These are phyloP conservation scores for Amylocystis lapponica DNA, from an alignment of 768 basidiomycete species.

Conservation along the genomic window DNA sequence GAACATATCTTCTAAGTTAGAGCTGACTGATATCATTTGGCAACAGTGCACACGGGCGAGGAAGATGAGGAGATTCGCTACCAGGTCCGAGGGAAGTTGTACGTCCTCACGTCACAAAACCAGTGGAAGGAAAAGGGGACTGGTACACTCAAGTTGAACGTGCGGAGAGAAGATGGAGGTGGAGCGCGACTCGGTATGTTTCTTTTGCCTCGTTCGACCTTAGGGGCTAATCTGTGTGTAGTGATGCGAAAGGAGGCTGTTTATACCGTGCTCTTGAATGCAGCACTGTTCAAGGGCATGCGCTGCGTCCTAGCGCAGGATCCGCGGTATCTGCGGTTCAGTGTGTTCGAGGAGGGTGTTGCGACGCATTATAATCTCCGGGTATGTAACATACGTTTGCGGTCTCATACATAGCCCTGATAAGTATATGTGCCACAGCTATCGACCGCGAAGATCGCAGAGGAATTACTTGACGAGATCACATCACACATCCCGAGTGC, in stretches of 20 bases:
- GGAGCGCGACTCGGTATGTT: conserved; percentile 64
- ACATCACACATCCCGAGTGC: conserved; percentile 35
- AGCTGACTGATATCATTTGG: not conserved
- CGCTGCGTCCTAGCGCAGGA: conserved; percentile 66
- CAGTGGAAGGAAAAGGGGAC: conserved; percentile 78
- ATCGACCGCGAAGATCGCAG: conserved; percentile 63
- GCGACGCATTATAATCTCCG: conserved; percentile 72
- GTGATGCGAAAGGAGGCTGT: conserved; percentile 89
- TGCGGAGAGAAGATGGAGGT: conserved; percentile 53
- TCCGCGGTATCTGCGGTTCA: conserved; percentile 73
- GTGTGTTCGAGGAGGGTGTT: conserved; percentile 55
- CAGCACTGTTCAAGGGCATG: conserved; percentile 76
- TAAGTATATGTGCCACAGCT: conserved; percentile 41
- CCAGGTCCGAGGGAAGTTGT: conserved; percentile 76
- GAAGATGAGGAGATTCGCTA: conserved; percentile 76
- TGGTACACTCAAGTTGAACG: conserved; percentile 66
- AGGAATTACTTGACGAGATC: conserved; percentile 57
- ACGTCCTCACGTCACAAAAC: conserved; percentile 47
- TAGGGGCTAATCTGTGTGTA: conserved; percentile 24
- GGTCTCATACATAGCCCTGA: too few species aligned
- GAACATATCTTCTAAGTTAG: too few species aligned
- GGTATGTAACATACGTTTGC: conserved; percentile 39
- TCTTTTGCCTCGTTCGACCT: conserved; percentile 6
- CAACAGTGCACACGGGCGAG: conserved; percentile 66
- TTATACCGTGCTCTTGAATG: conserved; percentile 66